Evolutionary conservation across 2,329 filamentous ascomycete species (phyloP).

Genomic region (Trichoderma sp.): DNA sequence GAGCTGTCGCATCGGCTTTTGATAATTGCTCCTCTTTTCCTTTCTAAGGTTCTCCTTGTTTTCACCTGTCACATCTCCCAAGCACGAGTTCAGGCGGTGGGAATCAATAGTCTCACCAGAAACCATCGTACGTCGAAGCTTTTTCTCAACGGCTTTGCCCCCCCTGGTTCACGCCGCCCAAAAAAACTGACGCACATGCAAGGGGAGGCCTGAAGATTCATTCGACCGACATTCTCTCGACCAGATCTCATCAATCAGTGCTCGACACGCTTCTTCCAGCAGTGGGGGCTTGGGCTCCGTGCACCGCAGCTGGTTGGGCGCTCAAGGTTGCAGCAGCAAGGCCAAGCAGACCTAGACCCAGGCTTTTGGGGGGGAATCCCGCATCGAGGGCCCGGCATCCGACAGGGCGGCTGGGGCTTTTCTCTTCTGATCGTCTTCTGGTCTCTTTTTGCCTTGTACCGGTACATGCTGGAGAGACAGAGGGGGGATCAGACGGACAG

Average conservation of each 20-base stretch:
- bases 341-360: neutral
- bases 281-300: constrained; percentile 15
- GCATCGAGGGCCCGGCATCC: constrained; percentile 8
- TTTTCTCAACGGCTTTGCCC: neutral
- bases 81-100: neutral
- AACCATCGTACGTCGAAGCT: neutral
- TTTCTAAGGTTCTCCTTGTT: neutral
- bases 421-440: constrained; percentile 3
- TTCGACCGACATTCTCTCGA: constrained; percentile 14
- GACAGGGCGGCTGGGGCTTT: constrained; percentile 8
- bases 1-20: constrained; percentile 6
- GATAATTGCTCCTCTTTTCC: neutral
- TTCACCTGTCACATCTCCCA: neutral
- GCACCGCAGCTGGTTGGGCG: constrained; percentile 15
- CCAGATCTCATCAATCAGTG: constrained; percentile 16
- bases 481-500: neutral
- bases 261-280: constrained; percentile 14
- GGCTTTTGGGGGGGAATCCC: neutral
- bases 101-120: neutral
- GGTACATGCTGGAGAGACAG: neutral
- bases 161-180: constrained; percentile 13
- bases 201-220: constrained; percentile 3
- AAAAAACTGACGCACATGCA: constrained; percentile 13
- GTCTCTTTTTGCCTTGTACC: neutral
- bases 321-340: neutral